Base-by-base conservation (phyloP, 2,329 filamentous ascomycete species). In the Cordyceps tenuipes region DNA sequence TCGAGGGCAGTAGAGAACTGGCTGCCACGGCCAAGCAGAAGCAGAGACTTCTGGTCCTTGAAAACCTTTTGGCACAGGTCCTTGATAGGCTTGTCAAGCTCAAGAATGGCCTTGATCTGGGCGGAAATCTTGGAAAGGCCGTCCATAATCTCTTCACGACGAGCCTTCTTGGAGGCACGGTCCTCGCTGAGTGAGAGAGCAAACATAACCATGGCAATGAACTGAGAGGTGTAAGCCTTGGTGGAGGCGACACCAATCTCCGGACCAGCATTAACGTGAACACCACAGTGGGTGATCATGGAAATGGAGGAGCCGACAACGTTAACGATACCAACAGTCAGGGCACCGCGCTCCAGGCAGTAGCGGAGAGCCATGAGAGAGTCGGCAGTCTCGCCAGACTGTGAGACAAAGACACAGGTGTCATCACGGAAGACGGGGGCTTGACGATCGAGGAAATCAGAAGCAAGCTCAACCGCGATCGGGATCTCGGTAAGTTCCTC, bases 201-300 rank as follows among this genome's bases (percentile, higher is more conserved):
- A 70, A 99, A 97, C 94, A 99, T 99, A 78, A 97, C 89, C 91
- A 99, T 97, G 74, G 94, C 96, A 71, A 99, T 91, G 76, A 97
- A 99, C 75, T 99, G 94, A 51, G 94, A 97, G 15, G 94, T 99
- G 80, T 99, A 99, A 44, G 94, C 94, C 83, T 99, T 99, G 76
- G 94, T 99, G 51, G 93, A 97, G 62, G 94, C 94, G 66, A 99
- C 94, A 86, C 94, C 94, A 65, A 99, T 97, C 76, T 99, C 94
- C 58, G 94, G 94, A 61, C 94, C 94, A 67, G 94, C 94, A 77
- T 99, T 99, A 81, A 99, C 92, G 82, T 99, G 94, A 60, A 99
- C 94, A 91, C 94, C 94, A 71, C 94, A 99, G 84, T 99, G 94
- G 65, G 94, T 99, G 70, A 99, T 88, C 68, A 99, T 88, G 51